Conservation (phyloP, 495 filamentous ascomycete genomes). For the Daldinia vernicosa region DNA sequence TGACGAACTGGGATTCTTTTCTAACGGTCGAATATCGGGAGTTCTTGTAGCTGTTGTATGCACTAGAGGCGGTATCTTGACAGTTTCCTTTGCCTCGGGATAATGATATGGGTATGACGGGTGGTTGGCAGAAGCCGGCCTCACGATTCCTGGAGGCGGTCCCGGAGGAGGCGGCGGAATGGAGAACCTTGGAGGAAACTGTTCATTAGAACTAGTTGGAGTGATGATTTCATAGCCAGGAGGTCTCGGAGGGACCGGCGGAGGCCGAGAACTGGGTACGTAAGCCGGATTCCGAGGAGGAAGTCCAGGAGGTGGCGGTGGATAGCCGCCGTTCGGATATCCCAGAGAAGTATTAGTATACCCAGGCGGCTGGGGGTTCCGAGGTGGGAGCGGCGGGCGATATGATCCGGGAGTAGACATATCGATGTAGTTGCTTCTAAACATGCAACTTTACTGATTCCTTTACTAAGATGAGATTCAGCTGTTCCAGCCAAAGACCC, state of each 20-base stretch:
- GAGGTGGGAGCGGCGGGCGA: constrained; percentile 34
- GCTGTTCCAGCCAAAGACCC: not conserved
- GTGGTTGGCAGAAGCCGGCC: not conserved
- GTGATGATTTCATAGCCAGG: constrained; percentile 19
- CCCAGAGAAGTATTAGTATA: constrained; percentile 7
- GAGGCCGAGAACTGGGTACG: constrained; percentile 11
- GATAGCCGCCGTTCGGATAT: constrained; percentile 12
- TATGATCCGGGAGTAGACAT: constrained; percentile 27
- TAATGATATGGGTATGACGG: not conserved
- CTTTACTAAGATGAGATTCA: constrained; percentile 1
- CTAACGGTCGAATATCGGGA: not conserved
- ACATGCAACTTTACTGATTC: not conserved
- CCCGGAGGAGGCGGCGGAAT: constrained; percentile 27
- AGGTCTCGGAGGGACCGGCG: constrained; percentile 37
- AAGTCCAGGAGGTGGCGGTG: constrained; percentile 11
- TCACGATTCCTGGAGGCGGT: constrained; percentile 7
- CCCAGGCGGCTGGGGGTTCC: constrained; percentile 25
- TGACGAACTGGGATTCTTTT: not conserved
- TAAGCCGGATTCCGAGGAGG: constrained; percentile 22
- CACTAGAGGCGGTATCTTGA: not conserved
- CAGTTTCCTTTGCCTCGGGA: not conserved
- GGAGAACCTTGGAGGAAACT: not conserved
- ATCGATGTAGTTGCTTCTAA: not conserved
- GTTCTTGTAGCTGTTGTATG: constrained; percentile 4
- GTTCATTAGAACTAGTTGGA: constrained; percentile 5